Conservation (phyloP, 768 basidiomycete genomes). For the Agrocybe pediades region DNA sequence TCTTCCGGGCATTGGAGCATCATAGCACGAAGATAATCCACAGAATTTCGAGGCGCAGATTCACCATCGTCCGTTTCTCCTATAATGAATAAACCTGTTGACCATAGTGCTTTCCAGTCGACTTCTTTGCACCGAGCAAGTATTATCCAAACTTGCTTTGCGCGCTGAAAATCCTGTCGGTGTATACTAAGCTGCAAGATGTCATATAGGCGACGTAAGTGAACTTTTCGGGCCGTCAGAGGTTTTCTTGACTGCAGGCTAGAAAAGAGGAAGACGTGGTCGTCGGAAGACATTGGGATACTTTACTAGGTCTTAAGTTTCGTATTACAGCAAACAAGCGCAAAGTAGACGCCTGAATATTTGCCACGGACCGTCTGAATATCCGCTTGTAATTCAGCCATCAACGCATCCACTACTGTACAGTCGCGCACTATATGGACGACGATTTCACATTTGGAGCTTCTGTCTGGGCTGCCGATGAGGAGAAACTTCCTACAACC, state of each 20-base stretch:
- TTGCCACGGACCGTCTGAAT: not conserved
- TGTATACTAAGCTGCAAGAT: slow-evolving; percentile 72
- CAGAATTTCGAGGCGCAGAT: slow-evolving; percentile 32
- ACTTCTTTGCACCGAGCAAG: slow-evolving; percentile 78
- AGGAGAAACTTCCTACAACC: slow-evolving; percentile 28
- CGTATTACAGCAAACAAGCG: slow-evolving; percentile 28
- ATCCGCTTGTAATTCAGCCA: not conserved
- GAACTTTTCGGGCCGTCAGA: slow-evolving; percentile 62
- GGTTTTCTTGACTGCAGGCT: slow-evolving; percentile 52
- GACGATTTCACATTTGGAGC: slow-evolving; percentile 74
- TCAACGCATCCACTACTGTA: not conserved
- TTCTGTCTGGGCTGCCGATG: slow-evolving; percentile 69
- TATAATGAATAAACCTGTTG: slow-evolving; percentile 60
- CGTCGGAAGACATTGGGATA: slow-evolving; percentile 26
- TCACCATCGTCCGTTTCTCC: slow-evolving; percentile 30
- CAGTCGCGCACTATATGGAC: slow-evolving; percentile 44
- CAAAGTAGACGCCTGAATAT: slow-evolving; percentile 23
- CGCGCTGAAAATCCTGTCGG: slow-evolving; percentile 61
- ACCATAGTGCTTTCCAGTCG: slow-evolving; percentile 75
- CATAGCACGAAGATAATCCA: slow-evolving; percentile 69
- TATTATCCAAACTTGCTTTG: slow-evolving; percentile 72
- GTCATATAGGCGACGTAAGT: slow-evolving; percentile 76
- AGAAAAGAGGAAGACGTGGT: slow-evolving; percentile 63
- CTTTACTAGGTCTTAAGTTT: slow-evolving; percentile 2
- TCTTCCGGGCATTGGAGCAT: slow-evolving; percentile 70